Evolutionary conservation across 495 filamentous ascomycete species (phyloP), one percentile per base, ranked within the genome.

Genomic region (Penicillium samsonianum): DNA sequence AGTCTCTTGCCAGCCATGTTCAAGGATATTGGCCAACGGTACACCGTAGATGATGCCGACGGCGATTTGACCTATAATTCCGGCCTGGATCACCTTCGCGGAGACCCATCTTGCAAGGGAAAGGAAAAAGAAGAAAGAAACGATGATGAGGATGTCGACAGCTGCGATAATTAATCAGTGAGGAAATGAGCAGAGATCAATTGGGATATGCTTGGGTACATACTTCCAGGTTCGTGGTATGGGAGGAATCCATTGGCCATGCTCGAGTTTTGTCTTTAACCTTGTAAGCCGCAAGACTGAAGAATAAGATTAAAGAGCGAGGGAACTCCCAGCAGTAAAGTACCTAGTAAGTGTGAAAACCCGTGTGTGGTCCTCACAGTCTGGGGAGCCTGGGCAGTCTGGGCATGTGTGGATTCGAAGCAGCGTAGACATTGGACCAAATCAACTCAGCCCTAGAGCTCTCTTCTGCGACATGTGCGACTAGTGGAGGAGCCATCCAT

Each of bases 71-170:
- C 71, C 71, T 25, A 73, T 66, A 41, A 73, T 67, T 7, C 71
- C 71, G 20, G 71, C 71, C 0, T 60, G 67, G 20, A 72, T 63
- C 1, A 69, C 53, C 50, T 66, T 69, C 4, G 69, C 65, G 0
- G 69, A 72, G 0, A 68, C 35, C 63, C 65, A 72, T 68, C 67
- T 61, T 28, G 69, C 69, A 16, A 72, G 46, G 1, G 69, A 72
- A 22, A 72, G 57, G 54, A 73, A 62, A 42, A 73, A 68, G 47
- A 73, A 73, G 53, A 73, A 73, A 0, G 71, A 73, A 4, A 73
- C 52, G 14, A 73, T 59, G 3, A 73, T 57, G 2, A 73, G 55
- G 30, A 73, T 67, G 9, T 71, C 45, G 25, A 72, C 64, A 37
- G 65, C 71, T 73, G 45, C 0, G 44, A 33, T 4, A 12, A 51